A percentile compares a stretch with the other conserved stretches of the same genome.
Conservation (phyloP, 257 asterid species). For the Ballota nigra region DNA sequence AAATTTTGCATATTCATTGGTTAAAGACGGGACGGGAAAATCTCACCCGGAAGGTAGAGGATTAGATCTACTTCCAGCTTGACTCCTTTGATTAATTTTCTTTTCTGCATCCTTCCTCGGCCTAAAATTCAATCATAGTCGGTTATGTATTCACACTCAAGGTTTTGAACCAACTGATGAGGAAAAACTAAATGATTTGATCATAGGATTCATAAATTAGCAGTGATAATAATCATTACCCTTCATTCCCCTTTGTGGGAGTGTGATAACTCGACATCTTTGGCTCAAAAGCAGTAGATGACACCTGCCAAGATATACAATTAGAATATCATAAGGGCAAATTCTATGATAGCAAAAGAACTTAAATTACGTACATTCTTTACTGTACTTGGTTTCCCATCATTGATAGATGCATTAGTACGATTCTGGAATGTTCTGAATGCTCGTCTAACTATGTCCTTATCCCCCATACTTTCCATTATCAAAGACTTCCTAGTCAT, state of each 20-base stretch:
- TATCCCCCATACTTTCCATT: conserved; percentile 97
- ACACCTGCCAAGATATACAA: conserved; percentile 38
- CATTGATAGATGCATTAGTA: conserved; percentile 35
- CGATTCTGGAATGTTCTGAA: conserved; percentile 78
- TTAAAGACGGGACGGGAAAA: conserved; percentile 12
- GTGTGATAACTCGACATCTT: conserved; percentile 42
- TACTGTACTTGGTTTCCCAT: conserved; percentile 37
- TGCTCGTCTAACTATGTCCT: conserved; percentile 86
- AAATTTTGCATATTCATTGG: background rate
- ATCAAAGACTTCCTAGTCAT: conserved; percentile 71
- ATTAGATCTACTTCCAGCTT: conserved; percentile 41
- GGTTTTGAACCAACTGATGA: conserved; percentile 10
- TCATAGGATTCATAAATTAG: background rate
- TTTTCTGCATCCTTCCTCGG: conserved; percentile 43
- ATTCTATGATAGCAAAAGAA: background rate
- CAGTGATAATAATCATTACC: conserved; percentile 42
- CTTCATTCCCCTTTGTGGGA: conserved; percentile 50
- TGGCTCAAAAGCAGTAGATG: conserved; percentile 37
- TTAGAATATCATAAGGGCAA: background rate
- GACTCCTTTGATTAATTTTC: conserved; percentile 41
- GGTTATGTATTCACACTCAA: background rate
- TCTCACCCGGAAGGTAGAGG: conserved; percentile 44
- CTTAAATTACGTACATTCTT: conserved; percentile 41
- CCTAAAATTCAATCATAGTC: conserved; percentile 31
- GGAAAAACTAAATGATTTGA: conserved; percentile 1